Base-by-base conservation (phyloP, 1,139 yeast genomes). In the Protomyces inouyei region DNA sequence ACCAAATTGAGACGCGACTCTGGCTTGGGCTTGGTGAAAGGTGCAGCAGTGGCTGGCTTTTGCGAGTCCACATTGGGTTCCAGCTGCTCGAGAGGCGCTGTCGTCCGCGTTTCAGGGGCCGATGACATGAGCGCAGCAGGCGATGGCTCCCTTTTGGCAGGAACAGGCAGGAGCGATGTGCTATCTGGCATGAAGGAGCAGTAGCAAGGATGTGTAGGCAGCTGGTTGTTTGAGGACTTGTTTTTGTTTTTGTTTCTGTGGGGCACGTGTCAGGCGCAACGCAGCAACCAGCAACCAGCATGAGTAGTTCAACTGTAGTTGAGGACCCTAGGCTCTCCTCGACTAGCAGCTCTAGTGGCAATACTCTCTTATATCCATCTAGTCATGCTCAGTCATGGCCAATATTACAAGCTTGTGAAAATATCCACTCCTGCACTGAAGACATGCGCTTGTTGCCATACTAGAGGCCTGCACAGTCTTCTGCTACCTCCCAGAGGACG, bases 1-100 rank as follows among this genome's bases (percentile, higher is more conserved):
- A 52, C 52, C 3, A 59, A 18, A 5, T 55, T 52, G 36, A 23
- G 53, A 10, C 63, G 56, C n/a, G 63, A 52, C 55, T 59, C 57
- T 1, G 63, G 63, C 51, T 51, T 57, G n/a, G 55, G 61, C 38
- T 48, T 51, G 40, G 16, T n/a, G 53, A 52, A 40, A 6, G 63
- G 63, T n/a, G 57, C 63, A 23, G 63, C 38, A 55, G 40, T 52
- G 23, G 28, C 36, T 3, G 56, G 18, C 57, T 52, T 28, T 28
- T 28, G 32, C 32, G 40, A 52, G 36, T 59, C 45, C 5, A 52
- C 52, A 21, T 38, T 52, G 53, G 52, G 57, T 5, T 55, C 63
- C 18, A 43, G 23, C 36, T 59, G 63, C 23, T 43, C 23, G 4
- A 43, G 25, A 12, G 48, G 48, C 14, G 43, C 57, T 32, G 51